Base-by-base conservation (phyloP, 331 rosid genomes). In the Stylosanthes scabra region DNA sequence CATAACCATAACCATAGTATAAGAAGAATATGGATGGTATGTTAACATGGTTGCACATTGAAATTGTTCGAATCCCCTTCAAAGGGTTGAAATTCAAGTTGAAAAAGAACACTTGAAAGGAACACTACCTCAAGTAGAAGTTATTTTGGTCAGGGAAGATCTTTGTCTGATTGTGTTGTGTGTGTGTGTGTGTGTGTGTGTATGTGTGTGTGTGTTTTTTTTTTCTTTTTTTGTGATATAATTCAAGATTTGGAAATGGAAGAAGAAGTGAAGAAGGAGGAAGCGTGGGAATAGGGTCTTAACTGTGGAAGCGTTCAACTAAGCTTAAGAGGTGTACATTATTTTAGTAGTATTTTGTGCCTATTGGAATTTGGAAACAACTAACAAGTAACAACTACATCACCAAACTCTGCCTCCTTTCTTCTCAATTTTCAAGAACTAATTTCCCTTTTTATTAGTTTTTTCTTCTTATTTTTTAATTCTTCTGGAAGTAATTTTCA, bases 281-380 rank as follows among this genome's bases (percentile, higher is more conserved):
- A 42, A 75, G 78, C 85, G 75, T 50, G 34, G 49, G 68, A 76
- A 71, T 76, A 76, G 85, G 81, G 75, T 71, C 85, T 50, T 50
- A 81, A 81, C 71, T 52, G 75, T 51, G 56, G 85, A 81, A 81
- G 71, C 85, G 75, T 71, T 76, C 81, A 76, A 1, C 27, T 41
- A 6, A 9, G 76, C 59, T 52, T 15, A 12, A 12, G 40, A 62
- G 52, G 31, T 56, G 56, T 68, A n/a, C n/a, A n/a, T 61, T 59
- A 54, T 58, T 44, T 16, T 55, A 70, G 40, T 51, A 51, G 57
- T 51, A 9, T 51, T 51, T 51, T 10, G 49, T 34, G 20, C 14
- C 13, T 14, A 49, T 13, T 10, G 37, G 15, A 46, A 45, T 47
- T 13, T 10, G 37, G 15, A 46, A 45, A 13, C 69, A 45, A 31